Evolutionary conservation across 2,329 filamentous ascomycete species (phyloP), one percentile per base, ranked within the genome.

Genomic region (Botrytis sinoallii): DNA sequence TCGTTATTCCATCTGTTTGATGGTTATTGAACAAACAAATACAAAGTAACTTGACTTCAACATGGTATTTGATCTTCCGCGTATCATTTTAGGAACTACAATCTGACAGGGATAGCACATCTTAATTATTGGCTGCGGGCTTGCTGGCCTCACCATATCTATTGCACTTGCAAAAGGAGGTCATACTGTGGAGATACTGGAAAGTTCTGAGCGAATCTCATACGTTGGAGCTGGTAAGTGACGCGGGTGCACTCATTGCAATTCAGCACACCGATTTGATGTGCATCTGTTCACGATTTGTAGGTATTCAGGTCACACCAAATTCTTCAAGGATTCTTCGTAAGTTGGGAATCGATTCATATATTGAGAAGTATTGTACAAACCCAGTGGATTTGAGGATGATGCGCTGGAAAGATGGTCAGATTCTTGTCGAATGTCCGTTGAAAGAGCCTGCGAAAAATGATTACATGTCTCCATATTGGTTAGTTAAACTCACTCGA

Each of bases 371-470:
- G 57, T 76, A 75, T 70, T 76, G 74, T 52, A 71, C 70, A 40
- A 70, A 75, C 22, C 73, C 74, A 20, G 72, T 76, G 4, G 76
- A 77, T 66, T 55, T 76, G 22, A 66, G 72, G 25, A 77, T 77
- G 75, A 76, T 75, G 76, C 48, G 75, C 29, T 77, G 74, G 74
- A n/a, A 64, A 29, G 71, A 74, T 72, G 75, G 76, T 18, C 44
- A 74, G 22, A 59, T 76, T 16, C 70, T 77, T 40, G 73, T 77
- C n/a, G 72, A 76, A 38, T 74, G 70, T 59, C 75, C 74, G 6
- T 67, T 77, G 40, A 75, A 75, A 64, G 72, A 75, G 46, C 75
- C 74, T n/a, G 76, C 75, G 2, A 9, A 74, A 14, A 67, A 69
- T 14, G 61, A 74, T 46, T 76, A 77, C 42, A 64, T 57, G 46